Conservation (phyloP, 1,284 basidiomycete genomes). For the Ustilago sp. region DNA sequence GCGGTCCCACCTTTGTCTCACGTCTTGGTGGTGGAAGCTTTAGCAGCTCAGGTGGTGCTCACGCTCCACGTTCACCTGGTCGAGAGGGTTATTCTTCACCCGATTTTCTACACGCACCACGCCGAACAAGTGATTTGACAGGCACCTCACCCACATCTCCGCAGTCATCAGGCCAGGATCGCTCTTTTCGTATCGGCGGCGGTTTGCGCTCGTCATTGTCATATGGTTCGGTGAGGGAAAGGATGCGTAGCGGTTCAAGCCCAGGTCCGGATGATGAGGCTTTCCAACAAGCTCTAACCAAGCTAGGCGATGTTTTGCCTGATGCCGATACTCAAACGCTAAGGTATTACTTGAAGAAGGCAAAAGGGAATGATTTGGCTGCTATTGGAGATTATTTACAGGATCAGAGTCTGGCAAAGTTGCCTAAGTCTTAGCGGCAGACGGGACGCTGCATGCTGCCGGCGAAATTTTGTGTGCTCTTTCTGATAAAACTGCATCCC, state of each 20-base stretch:
- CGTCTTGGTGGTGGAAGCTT: conserved; percentile 31
- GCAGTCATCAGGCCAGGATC: neutral
- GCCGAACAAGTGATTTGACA: conserved; percentile 18
- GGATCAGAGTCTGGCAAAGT: conserved; percentile 51
- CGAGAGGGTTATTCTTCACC: conserved; percentile 27
- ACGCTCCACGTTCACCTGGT: conserved; percentile 10
- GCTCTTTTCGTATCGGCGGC: neutral
- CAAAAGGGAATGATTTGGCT: conserved; percentile 56
- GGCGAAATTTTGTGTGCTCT: too few species aligned
- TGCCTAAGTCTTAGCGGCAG: conserved; percentile 15
- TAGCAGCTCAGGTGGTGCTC: conserved; percentile 11
- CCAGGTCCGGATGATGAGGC: conserved; percentile 23
- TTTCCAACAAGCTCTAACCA: conserved; percentile 46
- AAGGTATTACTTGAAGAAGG: conserved; percentile 50
- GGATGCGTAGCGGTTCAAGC: conserved; percentile 24
- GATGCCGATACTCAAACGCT: conserved; percentile 55
- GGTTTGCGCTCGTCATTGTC: conserved; percentile 31
- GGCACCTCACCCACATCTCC: conserved; percentile 17
- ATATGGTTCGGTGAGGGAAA: conserved; percentile 39
- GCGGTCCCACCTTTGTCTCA: conserved; percentile 34
- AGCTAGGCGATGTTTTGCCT: conserved; percentile 59
- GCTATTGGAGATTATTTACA: conserved; percentile 64
- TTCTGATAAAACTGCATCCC: too few species aligned
- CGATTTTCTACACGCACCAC: conserved; percentile 16
- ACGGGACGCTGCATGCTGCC: too few species aligned